A percentile compares a stretch with the other conserved stretches of the same genome.
Conservation (phyloP, 2,329 filamentous ascomycete genomes). For the Nemania sp. region DNA sequence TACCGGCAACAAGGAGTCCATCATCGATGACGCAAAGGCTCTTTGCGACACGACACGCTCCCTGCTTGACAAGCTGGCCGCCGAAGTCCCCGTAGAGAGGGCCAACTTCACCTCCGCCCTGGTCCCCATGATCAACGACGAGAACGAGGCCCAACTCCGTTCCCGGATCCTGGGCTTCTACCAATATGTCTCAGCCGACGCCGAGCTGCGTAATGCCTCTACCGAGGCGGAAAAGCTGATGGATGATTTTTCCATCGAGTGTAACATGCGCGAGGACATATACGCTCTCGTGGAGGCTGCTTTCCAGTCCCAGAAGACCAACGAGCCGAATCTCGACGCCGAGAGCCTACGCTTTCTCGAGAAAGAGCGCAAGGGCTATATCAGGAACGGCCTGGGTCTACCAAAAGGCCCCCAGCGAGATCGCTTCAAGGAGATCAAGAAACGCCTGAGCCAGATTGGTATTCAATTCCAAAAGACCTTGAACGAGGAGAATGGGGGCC, state of each 20-base stretch:
- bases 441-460: constrained; percentile 72
- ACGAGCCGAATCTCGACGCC: constrained; percentile 61
- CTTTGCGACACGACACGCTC: constrained; percentile 66
- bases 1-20: constrained; percentile 71
- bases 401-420: constrained; percentile 72
- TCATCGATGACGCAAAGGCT: constrained; percentile 69
- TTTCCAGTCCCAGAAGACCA: constrained; percentile 58
- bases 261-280: constrained; percentile 80
- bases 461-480: constrained; percentile 80
- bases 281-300: constrained; percentile 68
- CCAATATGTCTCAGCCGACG: constrained; percentile 74
- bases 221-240: constrained; percentile 76
- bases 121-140: constrained; percentile 72
- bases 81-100: constrained; percentile 57
- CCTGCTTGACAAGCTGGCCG: constrained; percentile 69
- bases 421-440: constrained; percentile 86
- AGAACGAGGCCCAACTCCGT: constrained; percentile 65
- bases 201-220: constrained; percentile 72
- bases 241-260: constrained; percentile 78
- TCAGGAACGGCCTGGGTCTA: constrained; percentile 75
- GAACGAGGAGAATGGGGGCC: constrained; percentile 79
- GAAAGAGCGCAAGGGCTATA: constrained; percentile 77
- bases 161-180: constrained; percentile 77
- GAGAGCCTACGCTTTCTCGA: constrained; percentile 75
- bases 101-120: constrained; percentile 61